Percentiles rank a stretch among this genome's conserved stretches.
Evolutionary conservation across 768 basidiomycete genomes (phyloP).

Genomic region (Tulasnella sp.): DNA sequence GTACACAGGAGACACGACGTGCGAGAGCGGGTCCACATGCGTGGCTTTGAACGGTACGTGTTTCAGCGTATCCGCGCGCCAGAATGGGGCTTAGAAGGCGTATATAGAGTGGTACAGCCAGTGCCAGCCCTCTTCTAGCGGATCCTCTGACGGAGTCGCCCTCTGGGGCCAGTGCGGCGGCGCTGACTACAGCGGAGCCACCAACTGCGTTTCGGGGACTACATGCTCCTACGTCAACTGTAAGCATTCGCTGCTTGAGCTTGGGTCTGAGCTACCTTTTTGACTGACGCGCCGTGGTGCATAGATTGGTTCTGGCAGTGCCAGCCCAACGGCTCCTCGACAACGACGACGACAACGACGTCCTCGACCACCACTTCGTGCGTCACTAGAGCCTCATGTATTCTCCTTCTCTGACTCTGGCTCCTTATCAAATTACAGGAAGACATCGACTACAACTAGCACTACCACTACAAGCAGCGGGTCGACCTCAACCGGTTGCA

Average conservation of each 20-base stretch:
- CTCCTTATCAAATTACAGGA: not conserved
- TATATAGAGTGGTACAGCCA: not conserved
- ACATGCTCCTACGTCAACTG: not conserved
- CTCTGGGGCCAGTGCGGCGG: not conserved
- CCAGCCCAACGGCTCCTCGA: not conserved
- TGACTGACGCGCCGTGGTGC: not conserved
- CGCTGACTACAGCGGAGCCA: not conserved
- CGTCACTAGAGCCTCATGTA: not conserved
- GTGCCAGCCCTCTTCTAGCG: not conserved
- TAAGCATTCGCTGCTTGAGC: not conserved
- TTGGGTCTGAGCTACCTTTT: not conserved
- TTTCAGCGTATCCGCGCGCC: not conserved
- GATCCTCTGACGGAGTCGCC: too few relatives aligned
- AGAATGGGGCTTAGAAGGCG: not conserved
- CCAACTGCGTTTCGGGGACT: not conserved
- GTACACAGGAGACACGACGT: not conserved
- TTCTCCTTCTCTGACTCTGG: not conserved
- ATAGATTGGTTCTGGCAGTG: not conserved
- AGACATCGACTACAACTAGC: slow-evolving; percentile 20
- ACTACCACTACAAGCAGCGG: slow-evolving; percentile 31
- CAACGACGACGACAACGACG: not conserved
- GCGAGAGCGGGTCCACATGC: not conserved
- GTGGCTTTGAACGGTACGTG: not conserved
- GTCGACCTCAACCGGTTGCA: slow-evolving; percentile 27
- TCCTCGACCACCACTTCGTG: not conserved